These are phyloP conservation scores for Phalaenopsis equestris DNA, from an alignment of 106 monocot genomes.

Conservation along the genomic window DNA sequence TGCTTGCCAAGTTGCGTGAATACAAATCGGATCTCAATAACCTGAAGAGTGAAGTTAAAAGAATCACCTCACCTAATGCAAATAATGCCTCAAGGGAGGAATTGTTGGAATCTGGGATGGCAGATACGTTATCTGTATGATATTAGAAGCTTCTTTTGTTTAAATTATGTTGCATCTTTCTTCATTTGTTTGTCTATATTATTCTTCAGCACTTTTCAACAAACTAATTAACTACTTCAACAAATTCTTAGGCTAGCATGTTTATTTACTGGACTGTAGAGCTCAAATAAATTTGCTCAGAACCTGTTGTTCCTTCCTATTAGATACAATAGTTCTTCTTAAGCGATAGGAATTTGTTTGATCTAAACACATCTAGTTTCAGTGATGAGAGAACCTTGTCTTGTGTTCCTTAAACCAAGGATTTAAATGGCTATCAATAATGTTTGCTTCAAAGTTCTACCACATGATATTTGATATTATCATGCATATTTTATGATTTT, in stretches of 20 bases:
- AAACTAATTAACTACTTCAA: background rate
- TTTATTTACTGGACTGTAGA: too few relatives aligned
- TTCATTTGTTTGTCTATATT: background rate
- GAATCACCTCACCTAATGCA: conserved; percentile 30
- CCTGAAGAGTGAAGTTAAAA: conserved; percentile 59
- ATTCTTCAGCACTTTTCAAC: background rate
- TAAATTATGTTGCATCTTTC: background rate
- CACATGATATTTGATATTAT: background rate
- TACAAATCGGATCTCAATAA: conserved; percentile 83
- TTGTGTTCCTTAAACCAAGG: background rate
- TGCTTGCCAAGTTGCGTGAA: conserved; percentile 74
- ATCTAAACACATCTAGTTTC: background rate
- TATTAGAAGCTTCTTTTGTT: background rate
- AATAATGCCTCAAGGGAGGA: conserved; percentile 51
- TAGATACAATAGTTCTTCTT: background rate
- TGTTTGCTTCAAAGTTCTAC: background rate
- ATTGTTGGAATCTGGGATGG: conserved; percentile 70
- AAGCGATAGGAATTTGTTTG: background rate
- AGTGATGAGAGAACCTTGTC: background rate
- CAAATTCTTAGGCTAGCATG: background rate
- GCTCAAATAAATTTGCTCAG: too few relatives aligned
- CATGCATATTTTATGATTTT: background rate
- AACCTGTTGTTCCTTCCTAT: too few relatives aligned
- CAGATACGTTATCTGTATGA: conserved; percentile 44
- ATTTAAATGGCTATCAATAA: too few relatives aligned